Base-by-base conservation (phyloP, 2,329 filamentous ascomycete genomes). In the Nigrospora osmanthi region DNA sequence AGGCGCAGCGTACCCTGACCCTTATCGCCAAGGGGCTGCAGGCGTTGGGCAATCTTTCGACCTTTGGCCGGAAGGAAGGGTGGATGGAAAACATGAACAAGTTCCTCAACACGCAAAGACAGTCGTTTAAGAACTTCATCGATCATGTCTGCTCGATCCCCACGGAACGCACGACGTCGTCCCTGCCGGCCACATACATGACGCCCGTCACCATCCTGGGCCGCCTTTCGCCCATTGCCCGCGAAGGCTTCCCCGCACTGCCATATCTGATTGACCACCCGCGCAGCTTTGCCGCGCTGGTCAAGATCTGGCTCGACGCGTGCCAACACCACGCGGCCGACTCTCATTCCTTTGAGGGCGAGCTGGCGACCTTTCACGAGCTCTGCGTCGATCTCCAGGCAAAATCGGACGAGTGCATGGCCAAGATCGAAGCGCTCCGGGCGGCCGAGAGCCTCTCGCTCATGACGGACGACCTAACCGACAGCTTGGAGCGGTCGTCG, bases 21-120 rank as follows among this genome's bases (percentile, higher is more conserved):
- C 75, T 97, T 41, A 90, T 97, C 48, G 89, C 91, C 19, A 97
- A 97, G 65, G 88, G 87, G 1, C 71, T 97, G 10, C 90, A 96
- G 65, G 90, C 89, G 14, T 74, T 97, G 47, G 89, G 89, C 15
- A 96, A 96, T 61, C 76, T 96, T 66, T 87, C 88, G 2, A 89
- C 81, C 0, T 96, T 96, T 59, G 91, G 91, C 35, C 90, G 87
- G 59, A 95, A 95, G 61, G 91, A 97, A 64, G 82, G 85, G n/a
- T 97, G 89, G 89, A 96, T 97, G 90, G 90, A 95, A 66, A 89
- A 89, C 0, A 97, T 97, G 91, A 97, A 96, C 59, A 79, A 78
- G 37, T 96, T 96, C 56, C 70, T 97, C 34, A 76, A 74, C 10
- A 73, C 80, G 1, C 84, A 95, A 57, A 80, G 89, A 16, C 76